Evolutionary conservation across 495 filamentous ascomycete species (phyloP), one percentile per base, ranked within the genome.

Genomic region (Podospora australis): DNA sequence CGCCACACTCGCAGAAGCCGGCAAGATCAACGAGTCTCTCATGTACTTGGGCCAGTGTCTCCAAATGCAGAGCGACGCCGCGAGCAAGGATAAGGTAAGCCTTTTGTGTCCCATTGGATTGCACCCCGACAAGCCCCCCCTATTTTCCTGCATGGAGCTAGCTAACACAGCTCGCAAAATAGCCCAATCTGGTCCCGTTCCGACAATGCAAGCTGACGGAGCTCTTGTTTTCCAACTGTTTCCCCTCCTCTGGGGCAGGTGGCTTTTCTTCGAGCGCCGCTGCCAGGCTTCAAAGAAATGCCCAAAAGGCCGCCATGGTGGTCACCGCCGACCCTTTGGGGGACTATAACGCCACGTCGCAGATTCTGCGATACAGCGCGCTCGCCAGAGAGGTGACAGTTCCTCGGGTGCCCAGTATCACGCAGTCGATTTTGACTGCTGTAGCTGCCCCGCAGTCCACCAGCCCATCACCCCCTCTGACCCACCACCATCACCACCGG

Each of bases 31-130:
- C 60, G 90, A 96, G 62, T 90, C 84, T 57, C 67, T 98, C 58
- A 98, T 98, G 94, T 96, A 95, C 64, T 79, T 98, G 1, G 92
- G 92, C 1, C 94, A 97, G 62, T 97, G 94, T 62, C 72, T 98
- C 55, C 92, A 98, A 63, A 88, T 96, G 82, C 94, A 96, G 66
- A 88, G 82, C 49, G 86, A 88, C 55, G 72, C 82, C 30, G 82
- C 79, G 28, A 80, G 80, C 50, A 80, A 81, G 43, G 78, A 78
- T 46, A 92, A 88, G n/a, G n/a, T n/a, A n/a, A n/a, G n/a, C n/a
- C n/a, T n/a, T n/a, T n/a, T n/a, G n/a, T n/a, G 79, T 87, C 19
- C 9, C 32, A 7, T 30, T 17, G 10, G 21, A n/a, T n/a, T n/a
- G n/a, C n/a, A n/a, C n/a, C n/a, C n/a, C n/a, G n/a, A n/a, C n/a